Base-by-base conservation (phyloP, 1,284 basidiomycete species). In the Cutaneotrichosporon sp. region DNA sequence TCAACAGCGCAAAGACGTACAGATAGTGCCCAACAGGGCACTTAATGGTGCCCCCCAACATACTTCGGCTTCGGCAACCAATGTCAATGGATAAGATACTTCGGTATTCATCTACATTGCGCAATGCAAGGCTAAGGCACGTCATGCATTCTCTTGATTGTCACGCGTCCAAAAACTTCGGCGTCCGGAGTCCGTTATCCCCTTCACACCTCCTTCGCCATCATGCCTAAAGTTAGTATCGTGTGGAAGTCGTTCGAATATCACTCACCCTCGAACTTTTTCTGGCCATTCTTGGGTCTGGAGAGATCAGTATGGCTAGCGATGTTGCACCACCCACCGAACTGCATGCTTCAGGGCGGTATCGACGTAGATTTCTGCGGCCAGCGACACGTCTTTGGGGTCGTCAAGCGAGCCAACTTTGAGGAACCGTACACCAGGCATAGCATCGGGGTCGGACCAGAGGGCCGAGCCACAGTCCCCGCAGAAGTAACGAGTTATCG, bases 401-500 rank as follows among this genome's bases (percentile, higher is more conserved):
- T 58, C 46, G 42, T 54, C 56, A 42, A 58, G 56, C 7, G 33
- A n/a, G 20, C 51, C 23, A 10, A 50, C 47, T 51, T 57, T 57
- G 51, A 57, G 23, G 48, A 57, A 57, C 40, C 51, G 51, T 3
- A 47, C 48, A 30, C 55, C 55, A n/a, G 55, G 55, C 13, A 43
- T 33, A 21, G 44, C 44, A 17, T 53, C 51, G 18, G 55, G 55
- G 55, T 57, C 51, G 1, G 55, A 57, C 36, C 34, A 57, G 20
- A 57, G 51, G 12, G 47, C 48, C 52, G 60, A 61, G 21, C 60
- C 60, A 51, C 66, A 67, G 36, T 53, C 50, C 4, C 55, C 61
- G 49, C 66, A 68, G 46, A 68, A 68, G 48, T 60, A 42, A 21
- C 66, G 54, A 2, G 41, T 54, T 15, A 63, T 60, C 12, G 56